phyloP scores from a whole-genome alignment of 768 basidiomycete species.

The Lactarius deliciosus region DNA sequence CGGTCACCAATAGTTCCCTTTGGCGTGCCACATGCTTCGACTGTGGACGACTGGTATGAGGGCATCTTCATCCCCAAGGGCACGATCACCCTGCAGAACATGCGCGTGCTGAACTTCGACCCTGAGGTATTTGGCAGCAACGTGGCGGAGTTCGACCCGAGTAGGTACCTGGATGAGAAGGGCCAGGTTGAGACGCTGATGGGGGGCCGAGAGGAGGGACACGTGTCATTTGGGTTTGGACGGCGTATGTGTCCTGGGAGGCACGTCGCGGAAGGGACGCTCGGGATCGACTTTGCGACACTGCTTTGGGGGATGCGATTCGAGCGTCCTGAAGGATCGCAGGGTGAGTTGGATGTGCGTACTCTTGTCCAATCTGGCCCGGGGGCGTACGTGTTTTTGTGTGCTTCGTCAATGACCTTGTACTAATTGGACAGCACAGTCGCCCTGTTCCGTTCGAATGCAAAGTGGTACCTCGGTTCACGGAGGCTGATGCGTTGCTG shows the following conservation, averaged over 20 bases:
- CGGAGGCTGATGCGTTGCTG: constrained; percentile 1
- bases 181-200: constrained; percentile 1
- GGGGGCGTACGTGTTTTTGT: constrained; percentile 14
- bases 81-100: neutral
- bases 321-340: constrained; percentile 7
- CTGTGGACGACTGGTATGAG: constrained; percentile 18
- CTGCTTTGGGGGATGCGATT: constrained; percentile 33
- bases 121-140: neutral
- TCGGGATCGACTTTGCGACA: constrained; percentile 37
- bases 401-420: neutral
- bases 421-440: neutral
- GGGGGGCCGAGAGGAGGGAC: constrained; percentile 35
- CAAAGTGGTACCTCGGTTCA: constrained; percentile 23
- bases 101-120: constrained; percentile 4
- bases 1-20: constrained; percentile 32
- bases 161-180: constrained; percentile 6
- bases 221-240: constrained; percentile 34
- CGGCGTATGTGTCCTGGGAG: constrained; percentile 37
- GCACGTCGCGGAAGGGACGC: constrained; percentile 35
- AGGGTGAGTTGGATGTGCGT: constrained; percentile 8
- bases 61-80: constrained; percentile 27
- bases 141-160: neutral
- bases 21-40: constrained; percentile 17
- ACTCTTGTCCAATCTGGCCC: constrained; percentile 3
- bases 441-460: constrained; percentile 23